Evolutionary conservation across 2,329 filamentous ascomycete species (phyloP).

Genomic region (Ceratocystis diversiconidia): DNA sequence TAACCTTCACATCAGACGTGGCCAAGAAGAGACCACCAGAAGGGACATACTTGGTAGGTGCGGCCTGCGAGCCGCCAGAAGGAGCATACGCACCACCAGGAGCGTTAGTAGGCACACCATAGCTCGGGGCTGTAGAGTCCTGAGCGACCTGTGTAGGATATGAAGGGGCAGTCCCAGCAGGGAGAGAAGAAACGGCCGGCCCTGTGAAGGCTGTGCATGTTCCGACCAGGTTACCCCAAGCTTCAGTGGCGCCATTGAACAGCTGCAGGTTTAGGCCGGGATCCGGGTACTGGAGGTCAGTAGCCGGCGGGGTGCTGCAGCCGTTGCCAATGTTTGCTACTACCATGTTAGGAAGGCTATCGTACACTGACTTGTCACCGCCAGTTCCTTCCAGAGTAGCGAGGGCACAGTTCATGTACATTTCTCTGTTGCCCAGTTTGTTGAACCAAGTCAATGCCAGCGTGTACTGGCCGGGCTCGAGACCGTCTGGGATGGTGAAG

Average conservation of each 20-base stretch:
- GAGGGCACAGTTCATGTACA: slow-evolving; percentile 94
- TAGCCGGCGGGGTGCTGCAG: slow-evolving; percentile 37
- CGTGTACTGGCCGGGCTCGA: slow-evolving; percentile 62
- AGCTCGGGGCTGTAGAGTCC: slow-evolving; percentile 17
- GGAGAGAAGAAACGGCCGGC: slow-evolving; percentile 19
- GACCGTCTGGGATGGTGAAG: slow-evolving; percentile 55
- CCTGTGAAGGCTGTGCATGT: slow-evolving; percentile 22
- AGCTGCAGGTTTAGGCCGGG: slow-evolving; percentile 43
- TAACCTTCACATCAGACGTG: slow-evolving; percentile 20
- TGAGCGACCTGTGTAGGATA: slow-evolving; percentile 20
- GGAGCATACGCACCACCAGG: background rate
- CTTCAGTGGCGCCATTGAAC: slow-evolving; percentile 29
- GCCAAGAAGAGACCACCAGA: slow-evolving; percentile 32
- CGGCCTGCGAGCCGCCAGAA: background rate
- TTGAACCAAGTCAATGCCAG: slow-evolving; percentile 96
- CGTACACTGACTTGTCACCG: slow-evolving; percentile 39
- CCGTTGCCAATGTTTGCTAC: slow-evolving; percentile 46
- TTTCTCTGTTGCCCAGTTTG: slow-evolving; percentile 79
- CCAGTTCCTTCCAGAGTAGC: slow-evolving; percentile 46
- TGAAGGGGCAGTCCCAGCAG: slow-evolving; percentile 21
- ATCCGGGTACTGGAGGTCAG: slow-evolving; percentile 46
- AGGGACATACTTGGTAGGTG: slow-evolving; percentile 19
- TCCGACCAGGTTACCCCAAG: slow-evolving; percentile 23
- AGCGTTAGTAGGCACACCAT: background rate
- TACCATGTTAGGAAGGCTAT: slow-evolving; percentile 56